Base-by-base conservation (phyloP, 129 eudicot species). In the Cynara cardunculus region DNA sequence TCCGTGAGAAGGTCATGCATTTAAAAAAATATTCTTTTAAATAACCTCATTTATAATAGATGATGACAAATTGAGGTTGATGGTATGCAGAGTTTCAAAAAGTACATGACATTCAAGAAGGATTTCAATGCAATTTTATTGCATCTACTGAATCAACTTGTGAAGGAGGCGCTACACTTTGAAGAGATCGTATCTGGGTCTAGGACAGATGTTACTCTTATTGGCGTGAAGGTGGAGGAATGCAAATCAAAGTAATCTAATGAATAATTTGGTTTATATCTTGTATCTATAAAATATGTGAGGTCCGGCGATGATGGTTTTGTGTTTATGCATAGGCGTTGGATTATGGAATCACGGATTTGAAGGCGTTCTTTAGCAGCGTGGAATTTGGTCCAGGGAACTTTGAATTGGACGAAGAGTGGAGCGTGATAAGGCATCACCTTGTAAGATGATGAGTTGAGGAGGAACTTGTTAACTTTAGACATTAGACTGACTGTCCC, bases 181-280 rank as follows among this genome's bases (percentile, higher is more conserved):
- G 97, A 90, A 83, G 94, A 95, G 81, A 89, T 89, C 5, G 82
- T 87, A 21, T 82, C 98, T 1, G 98, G 99, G 28, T 80, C 88
- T 18, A 39, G 79, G 18, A 76, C 80, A 32, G 82, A 85, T 41
- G 85, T 85, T 24, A 31, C 83, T 9, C 87, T 89, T 78, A 27
- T 95, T 26, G 99, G 92, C 72, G 94, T 95, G 26, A 95, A 95
- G 80, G 89, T 95, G 78, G 96, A 92, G 56, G 96, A 95, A 25
- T 86, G 82, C 94, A 87, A 82, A 88, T 68, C 94, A 95, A 90
- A 97, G 98, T 92, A 86, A 13, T 46, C 71, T 31, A 37, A 32
- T 7, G 10, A 41, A 41, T 41, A 2, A 1, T 7, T 2, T 9
- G 12, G 18, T 69, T 4, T 18, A 18, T n/a, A n/a, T n/a, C n/a